Conservation (phyloP, 1,284 basidiomycete genomes). For the Sanghuangporus weigelae region DNA sequence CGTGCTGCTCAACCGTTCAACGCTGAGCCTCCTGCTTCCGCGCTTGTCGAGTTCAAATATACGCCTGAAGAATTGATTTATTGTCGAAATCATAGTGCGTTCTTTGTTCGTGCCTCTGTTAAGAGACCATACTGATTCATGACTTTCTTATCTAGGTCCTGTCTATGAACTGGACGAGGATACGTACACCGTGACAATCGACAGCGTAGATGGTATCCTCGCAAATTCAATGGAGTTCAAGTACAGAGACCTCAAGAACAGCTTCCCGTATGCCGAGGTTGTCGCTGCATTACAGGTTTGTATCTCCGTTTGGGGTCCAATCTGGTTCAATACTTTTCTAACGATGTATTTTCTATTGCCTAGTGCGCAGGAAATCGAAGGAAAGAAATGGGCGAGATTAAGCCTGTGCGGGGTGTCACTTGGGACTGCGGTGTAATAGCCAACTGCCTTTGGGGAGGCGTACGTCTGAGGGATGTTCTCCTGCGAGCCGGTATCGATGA, state of each 20-base stretch:
- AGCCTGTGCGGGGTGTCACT: constrained; percentile 39
- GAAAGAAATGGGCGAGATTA: constrained; percentile 57
- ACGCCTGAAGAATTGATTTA: constrained; percentile 58
- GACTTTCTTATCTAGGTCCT: constrained; percentile 23
- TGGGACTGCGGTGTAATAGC: constrained; percentile 62
- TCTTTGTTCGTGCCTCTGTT: not conserved
- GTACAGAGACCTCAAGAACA: constrained; percentile 36
- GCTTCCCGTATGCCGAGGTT: constrained; percentile 40
- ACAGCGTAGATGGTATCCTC: constrained; percentile 32
- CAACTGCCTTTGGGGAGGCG: constrained; percentile 59
- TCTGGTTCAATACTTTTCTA: not conserved
- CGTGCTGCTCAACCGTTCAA: constrained; percentile 49
- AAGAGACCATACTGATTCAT: not conserved
- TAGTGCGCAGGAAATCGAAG: constrained; percentile 68
- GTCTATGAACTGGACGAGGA: constrained; percentile 46
- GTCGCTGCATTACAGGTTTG: constrained; percentile 56
- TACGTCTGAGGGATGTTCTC: constrained; percentile 49
- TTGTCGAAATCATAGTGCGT: constrained; percentile 49
- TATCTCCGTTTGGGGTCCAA: constrained; percentile 4
- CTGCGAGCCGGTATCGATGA: constrained; percentile 34
- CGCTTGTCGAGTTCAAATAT: constrained; percentile 46
- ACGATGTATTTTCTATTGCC: not conserved
- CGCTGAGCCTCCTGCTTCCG: constrained; percentile 47
- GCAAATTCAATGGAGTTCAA: constrained; percentile 32
- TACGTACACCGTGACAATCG: constrained; percentile 33